A percentile compares a stretch with the other conserved stretches of the same genome.
These are phyloP conservation scores for Pyrenochaeta sp. DNA, from an alignment of 2,329 filamentous ascomycete species.

Conservation along the genomic window DNA sequence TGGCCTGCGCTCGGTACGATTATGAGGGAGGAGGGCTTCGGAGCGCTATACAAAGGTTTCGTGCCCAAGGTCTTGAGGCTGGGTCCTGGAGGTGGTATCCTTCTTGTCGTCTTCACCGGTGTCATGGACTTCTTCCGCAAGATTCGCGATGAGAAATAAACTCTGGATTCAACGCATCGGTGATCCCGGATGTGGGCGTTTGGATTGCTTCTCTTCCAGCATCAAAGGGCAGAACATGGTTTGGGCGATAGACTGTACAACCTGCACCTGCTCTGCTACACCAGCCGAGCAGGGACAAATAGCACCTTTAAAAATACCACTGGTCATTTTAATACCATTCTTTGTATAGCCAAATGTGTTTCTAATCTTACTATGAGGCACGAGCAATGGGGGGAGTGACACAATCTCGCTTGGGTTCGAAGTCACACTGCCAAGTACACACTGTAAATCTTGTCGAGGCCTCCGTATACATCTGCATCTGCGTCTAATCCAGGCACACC, in stretches of 20 bases:
- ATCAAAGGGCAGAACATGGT: neutral
- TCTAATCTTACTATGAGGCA: no score
- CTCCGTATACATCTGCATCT: no score
- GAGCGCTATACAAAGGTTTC: constrained; percentile 96
- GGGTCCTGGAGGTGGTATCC: constrained; percentile 75
- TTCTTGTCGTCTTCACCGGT: constrained; percentile 86
- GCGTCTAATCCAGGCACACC: no score
- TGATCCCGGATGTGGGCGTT: neutral
- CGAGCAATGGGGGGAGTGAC: no score
- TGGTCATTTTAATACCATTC: neutral
- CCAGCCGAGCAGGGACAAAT: constrained; percentile 2
- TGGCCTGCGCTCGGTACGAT: constrained; percentile 87
- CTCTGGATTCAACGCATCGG: neutral
- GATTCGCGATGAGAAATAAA: constrained; percentile 57
- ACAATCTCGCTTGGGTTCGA: no score
- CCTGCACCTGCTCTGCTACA: constrained; percentile 1
- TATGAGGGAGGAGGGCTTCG: constrained; percentile 90
- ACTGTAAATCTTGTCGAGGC: no score
- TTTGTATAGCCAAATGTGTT: neutral
- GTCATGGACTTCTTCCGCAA: constrained; percentile 93
- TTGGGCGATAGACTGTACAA: constrained; percentile 12
- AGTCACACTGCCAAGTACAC: no score
- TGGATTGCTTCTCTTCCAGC: neutral
- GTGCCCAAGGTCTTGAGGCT: constrained; percentile 88
- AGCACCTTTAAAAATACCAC: neutral